Percentiles rank a stretch among this genome's conserved stretches.
These are phyloP conservation scores for apple (Malus domestica) DNA, from an alignment of 306 rosid genomes.

Conservation along the genomic window ASM211411v1 NC_041791.1:29550501-29551000, in stretches of 20 bases:
- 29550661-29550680: not conserved
- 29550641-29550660: not conserved
- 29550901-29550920: not conserved
- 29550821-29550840: not conserved
- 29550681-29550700: not conserved
- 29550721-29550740: not conserved
- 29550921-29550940: not conserved
- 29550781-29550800: not conserved
- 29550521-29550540: not conserved
- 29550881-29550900: not conserved
- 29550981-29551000: not conserved
- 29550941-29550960: not conserved
- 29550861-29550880: not conserved
- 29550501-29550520: not conserved
- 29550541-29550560: not conserved
- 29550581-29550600: not conserved
- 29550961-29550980: not conserved
- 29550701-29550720: not conserved
- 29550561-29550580: not conserved
- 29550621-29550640: not conserved
- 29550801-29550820: not conserved
- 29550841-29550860: not conserved
- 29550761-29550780: not conserved
- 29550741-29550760: not conserved
- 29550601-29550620: not conserved